A percentile compares a stretch with the other conserved stretches of the same genome.
Evolutionary conservation across 2,329 filamentous ascomycete genomes (phyloP).

Genomic region (Camptophora hylomeconis): DNA sequence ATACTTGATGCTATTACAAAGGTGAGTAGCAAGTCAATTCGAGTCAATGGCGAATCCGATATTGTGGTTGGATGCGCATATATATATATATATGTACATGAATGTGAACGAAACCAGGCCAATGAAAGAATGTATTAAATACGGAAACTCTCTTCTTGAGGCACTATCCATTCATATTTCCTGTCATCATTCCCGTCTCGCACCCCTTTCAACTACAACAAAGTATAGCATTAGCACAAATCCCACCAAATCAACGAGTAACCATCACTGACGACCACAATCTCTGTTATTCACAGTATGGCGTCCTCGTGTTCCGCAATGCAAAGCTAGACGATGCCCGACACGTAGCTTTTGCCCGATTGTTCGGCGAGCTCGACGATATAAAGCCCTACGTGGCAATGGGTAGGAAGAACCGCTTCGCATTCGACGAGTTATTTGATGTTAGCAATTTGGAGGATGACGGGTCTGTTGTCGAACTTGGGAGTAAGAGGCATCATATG

Average conservation of each 20-base stretch:
- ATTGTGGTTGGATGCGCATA: too few relatives aligned
- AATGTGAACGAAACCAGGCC: too few relatives aligned
- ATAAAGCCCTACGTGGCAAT: slow-evolving; percentile 35
- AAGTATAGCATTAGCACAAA: neutral
- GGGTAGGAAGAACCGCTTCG: slow-evolving; percentile 35
- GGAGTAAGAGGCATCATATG: slow-evolving; percentile 28
- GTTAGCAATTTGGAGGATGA: slow-evolving; percentile 42
- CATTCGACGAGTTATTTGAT: slow-evolving; percentile 42
- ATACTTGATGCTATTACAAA: slow-evolving; percentile 24
- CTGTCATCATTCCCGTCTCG: too few relatives aligned
- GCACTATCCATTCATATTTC: too few relatives aligned
- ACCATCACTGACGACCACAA: neutral
- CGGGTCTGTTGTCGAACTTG: slow-evolving; percentile 29
- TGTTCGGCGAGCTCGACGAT: slow-evolving; percentile 44
- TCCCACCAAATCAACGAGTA: neutral
- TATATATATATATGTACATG: too few relatives aligned
- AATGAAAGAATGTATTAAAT: too few relatives aligned
- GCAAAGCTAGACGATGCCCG: slow-evolving; percentile 37
- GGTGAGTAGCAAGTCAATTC: too few relatives aligned
- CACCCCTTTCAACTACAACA: too few relatives aligned
- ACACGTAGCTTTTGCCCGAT: slow-evolving; percentile 38
- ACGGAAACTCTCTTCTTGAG: too few relatives aligned
- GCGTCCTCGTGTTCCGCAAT: slow-evolving; percentile 38
- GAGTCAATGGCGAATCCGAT: too few relatives aligned
- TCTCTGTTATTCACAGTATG: slow-evolving; percentile 30